Base-by-base conservation (phyloP, 257 asterid species). In the Rehmannia glutinosa region DNA sequence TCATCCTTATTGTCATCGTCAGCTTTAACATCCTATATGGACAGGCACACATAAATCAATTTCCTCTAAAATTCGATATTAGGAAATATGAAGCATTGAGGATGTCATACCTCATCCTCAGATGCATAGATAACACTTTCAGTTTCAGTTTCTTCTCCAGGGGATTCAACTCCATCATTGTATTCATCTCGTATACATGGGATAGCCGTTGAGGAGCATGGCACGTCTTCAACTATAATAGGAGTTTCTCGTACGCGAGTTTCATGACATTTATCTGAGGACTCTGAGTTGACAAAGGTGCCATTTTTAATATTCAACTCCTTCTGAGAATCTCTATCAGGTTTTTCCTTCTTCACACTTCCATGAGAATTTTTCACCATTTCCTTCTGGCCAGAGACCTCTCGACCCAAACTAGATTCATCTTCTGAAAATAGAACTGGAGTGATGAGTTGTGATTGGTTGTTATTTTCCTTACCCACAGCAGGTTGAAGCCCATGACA, bases 21-120 rank as follows among this genome's bases (percentile, higher is more conserved):
- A 66, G 61, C 72, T 60, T 73, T 78, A 52, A 9, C 77, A 75
- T 62, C 89, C 97, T 90, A 66, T 16, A 76, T 38, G 8, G 17
- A 28, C 55, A 47, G 46, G 64, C 42, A 75, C 41, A 56, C 49
- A 25, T 9, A 36, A 59, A 67, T 71, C 55, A 58, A 55, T 43
- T 32, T 21, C 67, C 46, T 36, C 38, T 16, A 38, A 51, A 27
- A 21, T 10, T 60, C 38, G 53, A n/a, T 13, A 69, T 57, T 11
- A 67, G 17, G 11, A 78, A 27, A 53, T 8, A 39, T 47, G 41
- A 56, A 32, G 42, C 57, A 66, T 19, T 59, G 50, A 60, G 63
- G 35, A 70, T 23, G 52, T 12, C 70, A 61, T 84, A 88, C 90
- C 71, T 87, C 86, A 53, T 70, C 13, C 7, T 79, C 83, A 69